These are phyloP conservation scores for Luffa aegyptiaca DNA, from an alignment of 306 rosid genomes.

Conservation along the genomic window DNA sequence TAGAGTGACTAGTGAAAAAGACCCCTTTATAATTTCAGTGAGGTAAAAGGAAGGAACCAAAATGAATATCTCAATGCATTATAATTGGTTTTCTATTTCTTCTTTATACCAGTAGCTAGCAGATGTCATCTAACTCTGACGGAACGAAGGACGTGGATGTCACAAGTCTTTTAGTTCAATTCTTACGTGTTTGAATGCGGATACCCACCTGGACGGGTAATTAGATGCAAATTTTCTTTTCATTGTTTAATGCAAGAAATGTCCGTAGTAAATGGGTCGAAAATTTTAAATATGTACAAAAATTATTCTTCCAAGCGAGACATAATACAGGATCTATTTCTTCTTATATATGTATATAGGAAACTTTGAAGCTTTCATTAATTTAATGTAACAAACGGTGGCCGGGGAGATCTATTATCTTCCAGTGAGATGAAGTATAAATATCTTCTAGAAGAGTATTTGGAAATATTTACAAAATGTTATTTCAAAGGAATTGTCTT, in stretches of 20 bases:
- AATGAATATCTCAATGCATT: not conserved
- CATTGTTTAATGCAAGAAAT: not conserved
- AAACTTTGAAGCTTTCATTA: not conserved
- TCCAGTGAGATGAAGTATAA: not conserved
- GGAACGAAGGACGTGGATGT: not conserved
- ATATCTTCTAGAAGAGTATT: not conserved
- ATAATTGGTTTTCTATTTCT: not conserved
- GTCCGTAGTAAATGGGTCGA: not conserved
- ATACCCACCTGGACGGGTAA: not conserved
- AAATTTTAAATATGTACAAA: not conserved
- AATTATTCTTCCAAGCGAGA: not conserved
- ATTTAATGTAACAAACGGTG: not conserved
- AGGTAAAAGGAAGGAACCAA: not conserved
- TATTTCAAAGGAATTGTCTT: not conserved
- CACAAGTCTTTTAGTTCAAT: not conserved
- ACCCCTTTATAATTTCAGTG: not conserved
- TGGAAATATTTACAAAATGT: not conserved
- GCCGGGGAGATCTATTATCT: not conserved
- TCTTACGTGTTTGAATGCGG: not conserved
- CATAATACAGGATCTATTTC: not conserved
- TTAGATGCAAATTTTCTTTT: not conserved
- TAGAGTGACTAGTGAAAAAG: not conserved
- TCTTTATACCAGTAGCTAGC: not conserved
- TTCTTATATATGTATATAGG: no score
- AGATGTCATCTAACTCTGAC: not conserved